Evolutionary conservation across 129 eudicot species (phyloP).

Genomic region (Flaveria robusta): DNA sequence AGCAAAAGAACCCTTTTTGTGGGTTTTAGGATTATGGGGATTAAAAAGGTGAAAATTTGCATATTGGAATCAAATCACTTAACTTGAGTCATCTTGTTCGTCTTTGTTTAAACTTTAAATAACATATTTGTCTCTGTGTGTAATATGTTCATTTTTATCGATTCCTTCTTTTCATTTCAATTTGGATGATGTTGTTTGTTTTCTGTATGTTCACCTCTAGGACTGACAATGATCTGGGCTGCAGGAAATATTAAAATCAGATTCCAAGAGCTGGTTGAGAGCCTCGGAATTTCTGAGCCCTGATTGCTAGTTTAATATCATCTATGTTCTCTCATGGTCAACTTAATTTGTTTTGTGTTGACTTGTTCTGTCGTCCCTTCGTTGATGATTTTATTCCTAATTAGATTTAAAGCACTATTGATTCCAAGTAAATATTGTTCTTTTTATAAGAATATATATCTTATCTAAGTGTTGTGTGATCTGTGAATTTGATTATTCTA

Average conservation of each 20-base stretch:
- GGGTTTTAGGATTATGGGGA: too few species aligned
- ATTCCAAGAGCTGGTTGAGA: slow-evolving; percentile 87
- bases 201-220: slow-evolving; percentile 21
- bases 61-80: too few species aligned
- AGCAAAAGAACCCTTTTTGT: too few species aligned
- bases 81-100: too few species aligned
- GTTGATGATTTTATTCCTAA: slow-evolving; percentile 15
- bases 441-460: neutral
- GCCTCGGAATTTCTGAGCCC: slow-evolving; percentile 68
- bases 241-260: slow-evolving; percentile 66
- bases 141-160: too few species aligned
- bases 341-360: slow-evolving; percentile 23
- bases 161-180: neutral
- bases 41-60: too few species aligned
- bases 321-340: slow-evolving; percentile 46
- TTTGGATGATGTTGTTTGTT: slow-evolving; percentile 13
- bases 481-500: neutral
- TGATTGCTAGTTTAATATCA: slow-evolving; percentile 67
- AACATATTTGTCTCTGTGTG: too few species aligned
- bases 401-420: neutral
- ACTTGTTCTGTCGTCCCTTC: neutral
- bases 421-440: neutral
- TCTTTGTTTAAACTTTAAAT: too few species aligned
- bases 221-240: slow-evolving; percentile 74
- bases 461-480: too few species aligned